Conservation (phyloP, 768 basidiomycete genomes). For the Epithele typhae region DNA sequence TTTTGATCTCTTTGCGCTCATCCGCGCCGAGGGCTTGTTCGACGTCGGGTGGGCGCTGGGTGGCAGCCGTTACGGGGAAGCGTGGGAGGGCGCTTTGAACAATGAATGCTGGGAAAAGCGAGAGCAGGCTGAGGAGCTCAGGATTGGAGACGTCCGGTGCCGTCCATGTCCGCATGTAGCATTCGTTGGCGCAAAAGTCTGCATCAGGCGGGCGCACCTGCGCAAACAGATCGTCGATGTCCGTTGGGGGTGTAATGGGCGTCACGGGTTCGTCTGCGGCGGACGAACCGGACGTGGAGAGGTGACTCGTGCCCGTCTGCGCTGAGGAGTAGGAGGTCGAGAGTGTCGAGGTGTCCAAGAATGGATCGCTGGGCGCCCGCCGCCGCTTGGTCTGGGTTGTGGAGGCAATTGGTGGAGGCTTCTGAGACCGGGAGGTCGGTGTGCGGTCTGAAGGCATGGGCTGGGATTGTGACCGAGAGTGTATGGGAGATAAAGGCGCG, state of each 20-base stretch:
- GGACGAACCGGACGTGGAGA: conserved; percentile 31
- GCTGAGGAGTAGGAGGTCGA: conserved; percentile 56
- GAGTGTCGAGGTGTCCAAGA: conserved; percentile 63
- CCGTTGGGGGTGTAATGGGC: conserved; percentile 30
- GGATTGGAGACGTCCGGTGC: conserved; percentile 75
- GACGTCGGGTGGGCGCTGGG: conserved; percentile 47
- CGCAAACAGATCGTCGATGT: conserved; percentile 19
- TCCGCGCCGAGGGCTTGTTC: conserved; percentile 62
- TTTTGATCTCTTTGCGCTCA: conserved; percentile 55
- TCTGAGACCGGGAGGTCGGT: conserved; percentile 23
- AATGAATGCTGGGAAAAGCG: conserved; percentile 75
- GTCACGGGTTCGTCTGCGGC: conserved; percentile 37
- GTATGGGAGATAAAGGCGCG: conserved; percentile 35
- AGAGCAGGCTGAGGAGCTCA: conserved; percentile 64
- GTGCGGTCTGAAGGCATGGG: conserved; percentile 37
- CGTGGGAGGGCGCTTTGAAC: conserved; percentile 66
- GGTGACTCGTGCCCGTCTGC: conserved; percentile 25
- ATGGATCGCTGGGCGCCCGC: conserved; percentile 76
- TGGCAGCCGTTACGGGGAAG: conserved; percentile 41
- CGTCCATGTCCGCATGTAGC: conserved; percentile 73
- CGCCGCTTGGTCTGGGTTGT: conserved; percentile 55
- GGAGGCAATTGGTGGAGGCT: conserved; percentile 36
- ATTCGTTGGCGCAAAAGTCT: conserved; percentile 34
- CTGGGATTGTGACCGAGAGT: conserved; percentile 55
- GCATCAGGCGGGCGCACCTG: conserved; percentile 27